Base-by-base conservation (phyloP, 768 basidiomycete species). In the Pisolithus tinctorius region DNA sequence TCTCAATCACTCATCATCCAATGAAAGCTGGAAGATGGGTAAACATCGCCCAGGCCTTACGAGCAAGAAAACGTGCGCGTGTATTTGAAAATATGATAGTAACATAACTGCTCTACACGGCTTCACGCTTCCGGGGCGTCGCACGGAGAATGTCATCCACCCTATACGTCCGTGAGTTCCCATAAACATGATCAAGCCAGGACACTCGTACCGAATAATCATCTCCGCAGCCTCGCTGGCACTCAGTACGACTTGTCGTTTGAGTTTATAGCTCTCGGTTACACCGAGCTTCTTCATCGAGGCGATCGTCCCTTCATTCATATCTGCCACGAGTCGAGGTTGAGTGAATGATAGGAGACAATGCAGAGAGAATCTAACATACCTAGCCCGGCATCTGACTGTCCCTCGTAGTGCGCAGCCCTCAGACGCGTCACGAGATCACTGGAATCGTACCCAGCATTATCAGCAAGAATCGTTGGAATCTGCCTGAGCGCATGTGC, bases 191-290 rank as follows among this genome's bases (percentile, higher is more conserved):
- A 9, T 54, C 8, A 41, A 50, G 39, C 20, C 37, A 45, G 17
- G 46, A 45, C 7, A 2, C 8, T 67, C 81, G 26, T 70, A 88
- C 87, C 95, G 81, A 56, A 99, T 80, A 59, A 99, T 97, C 95
- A 98, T 98, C 75, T 98, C 96, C 2, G 92, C 88, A 16, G 94
- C 96, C 66, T 99, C 96, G 51, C 84, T 91, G 1, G 96, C 94
- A 62, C 92, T 95, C 44, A 89, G 71, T 4, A 99, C 86, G 1
- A 98, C 94, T 69, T 97, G 94, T 38, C 86, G 77, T 74, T 99
- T 99, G 57, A 99, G 76, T 74, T 98, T 98, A 72, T 92, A 99
- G 60, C 90, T 93, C 73, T 99, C 95, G 0, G 94, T 97, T 36
- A 99, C 72, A 30, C 96, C 96, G 10, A 95, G 74, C 45, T 82